These are phyloP conservation scores for Verticillium klebahnii DNA, from an alignment of 2,329 filamentous ascomycete genomes.

Conservation along the genomic window DNA sequence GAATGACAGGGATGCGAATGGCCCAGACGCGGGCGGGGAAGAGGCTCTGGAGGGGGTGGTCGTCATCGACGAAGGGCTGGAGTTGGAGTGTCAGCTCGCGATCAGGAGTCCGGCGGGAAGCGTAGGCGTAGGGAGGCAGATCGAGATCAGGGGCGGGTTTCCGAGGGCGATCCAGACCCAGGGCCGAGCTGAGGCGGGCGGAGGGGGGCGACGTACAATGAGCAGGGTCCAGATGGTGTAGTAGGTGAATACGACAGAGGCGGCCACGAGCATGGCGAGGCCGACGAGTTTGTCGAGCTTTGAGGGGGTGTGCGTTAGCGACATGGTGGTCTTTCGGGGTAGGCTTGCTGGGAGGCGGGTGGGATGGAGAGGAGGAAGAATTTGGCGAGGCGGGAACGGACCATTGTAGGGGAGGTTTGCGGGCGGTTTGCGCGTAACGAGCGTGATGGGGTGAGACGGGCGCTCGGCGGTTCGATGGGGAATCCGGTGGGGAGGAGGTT, in stretches of 20 bases:
- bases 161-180: background rate
- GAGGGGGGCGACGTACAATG: constrained; percentile 61
- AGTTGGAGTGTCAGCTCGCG: constrained; percentile 7
- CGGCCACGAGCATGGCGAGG: constrained; percentile 64
- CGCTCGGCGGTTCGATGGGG: background rate
- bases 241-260: constrained; percentile 67
- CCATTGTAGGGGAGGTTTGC: background rate
- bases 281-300: constrained; percentile 85
- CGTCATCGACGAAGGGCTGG: constrained; percentile 94
- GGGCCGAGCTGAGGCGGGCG: background rate
- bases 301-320: background rate
- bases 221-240: constrained; percentile 97
- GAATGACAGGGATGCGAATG: constrained; percentile 95
- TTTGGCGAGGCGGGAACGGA: background rate
- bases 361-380: background rate
- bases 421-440: background rate
- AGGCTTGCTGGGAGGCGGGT: background rate
- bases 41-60: constrained; percentile 88
- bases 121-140: background rate
- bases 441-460: background rate
- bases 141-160: background rate
- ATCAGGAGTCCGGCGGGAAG: background rate
- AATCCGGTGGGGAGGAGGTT: background rate
- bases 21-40: constrained; percentile 98
- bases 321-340: background rate